Conservation (phyloP, 768 basidiomycete genomes). For the Leucocoprinus leucothites region DNA sequence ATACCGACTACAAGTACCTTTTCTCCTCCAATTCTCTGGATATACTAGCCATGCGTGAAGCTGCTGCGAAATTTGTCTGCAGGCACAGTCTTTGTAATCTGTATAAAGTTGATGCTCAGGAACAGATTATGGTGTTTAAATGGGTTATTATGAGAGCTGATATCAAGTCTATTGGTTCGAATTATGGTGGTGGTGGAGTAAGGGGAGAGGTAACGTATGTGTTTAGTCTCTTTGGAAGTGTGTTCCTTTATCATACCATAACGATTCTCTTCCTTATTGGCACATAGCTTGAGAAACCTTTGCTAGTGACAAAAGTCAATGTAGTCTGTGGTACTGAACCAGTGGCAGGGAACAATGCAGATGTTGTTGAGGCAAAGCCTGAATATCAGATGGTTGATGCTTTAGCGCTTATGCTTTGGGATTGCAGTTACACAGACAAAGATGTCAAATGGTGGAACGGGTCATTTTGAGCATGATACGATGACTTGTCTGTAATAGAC, state of each 20-base stretch:
- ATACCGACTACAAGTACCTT: constrained; percentile 96
- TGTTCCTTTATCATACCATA: neutral
- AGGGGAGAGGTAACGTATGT: constrained; percentile 38
- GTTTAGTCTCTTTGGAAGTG: constrained; percentile 45
- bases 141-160: too few species aligned
- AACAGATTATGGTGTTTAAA: too few species aligned
- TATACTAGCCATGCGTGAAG: constrained; percentile 71
- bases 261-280: too few species aligned
- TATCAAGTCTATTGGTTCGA: too few species aligned
- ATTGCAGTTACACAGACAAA: constrained; percentile 68
- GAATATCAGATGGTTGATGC: constrained; percentile 93
- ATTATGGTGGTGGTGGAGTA: constrained; percentile 75
- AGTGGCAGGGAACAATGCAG: constrained; percentile 16
- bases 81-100: constrained; percentile 96
- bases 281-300: constrained; percentile 46
- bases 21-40: constrained; percentile 67
- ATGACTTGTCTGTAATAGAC: constrained; percentile 20
- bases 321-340: constrained; percentile 44
- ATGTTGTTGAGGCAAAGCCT: constrained; percentile 71
- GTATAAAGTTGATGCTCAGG: too few species aligned
- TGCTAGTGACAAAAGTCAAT: constrained; percentile 70
- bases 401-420: too few species aligned
- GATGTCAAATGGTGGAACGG: constrained; percentile 70
- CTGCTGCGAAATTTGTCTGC: constrained; percentile 93
- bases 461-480: constrained; percentile 37